A percentile compares a stretch with the other conserved stretches of the same genome.
Evolutionary conservation across 768 basidiomycete species (phyloP).

Genomic region (Phlebiopsis gigantea): DNA sequence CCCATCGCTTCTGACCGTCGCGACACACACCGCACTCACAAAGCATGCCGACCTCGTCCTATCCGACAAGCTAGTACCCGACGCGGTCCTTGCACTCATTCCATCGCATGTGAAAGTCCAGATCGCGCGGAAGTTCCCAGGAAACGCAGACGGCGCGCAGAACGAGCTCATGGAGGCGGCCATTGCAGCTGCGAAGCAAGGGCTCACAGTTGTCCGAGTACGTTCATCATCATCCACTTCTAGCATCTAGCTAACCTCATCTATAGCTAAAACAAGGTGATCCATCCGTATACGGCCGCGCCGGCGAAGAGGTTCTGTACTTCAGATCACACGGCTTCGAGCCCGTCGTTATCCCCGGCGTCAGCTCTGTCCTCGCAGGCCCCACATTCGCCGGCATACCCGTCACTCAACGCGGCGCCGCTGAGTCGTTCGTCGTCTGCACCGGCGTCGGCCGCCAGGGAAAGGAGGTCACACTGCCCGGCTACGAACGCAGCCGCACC

Average conservation of each 20-base stretch:
- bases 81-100: conserved; percentile 79
- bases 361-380: conserved; percentile 84
- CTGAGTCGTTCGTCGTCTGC: conserved; percentile 84
- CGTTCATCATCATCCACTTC: conserved; percentile 22
- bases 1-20: conserved; percentile 84
- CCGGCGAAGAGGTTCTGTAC: conserved; percentile 91
- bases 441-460: conserved; percentile 92
- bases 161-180: conserved; percentile 92
- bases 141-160: conserved; percentile 94
- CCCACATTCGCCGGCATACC: conserved; percentile 90
- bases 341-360: conserved; percentile 81
- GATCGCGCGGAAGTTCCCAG: conserved; percentile 96
- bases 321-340: conserved; percentile 86
- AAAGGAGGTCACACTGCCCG: conserved; percentile 77
- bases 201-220: conserved; percentile 84
- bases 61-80: conserved; percentile 94
- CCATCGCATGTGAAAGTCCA: conserved; percentile 67
- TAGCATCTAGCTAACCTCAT: neutral
- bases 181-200: conserved; percentile 71
- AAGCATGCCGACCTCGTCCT: conserved; percentile 81
- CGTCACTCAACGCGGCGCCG: conserved; percentile 92
- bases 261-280: conserved; percentile 93
- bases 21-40: conserved; percentile 78
- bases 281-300: conserved; percentile 90
- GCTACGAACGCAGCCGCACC: conserved; percentile 78